Evolutionary conservation across 179 eudicot genomes (phyloP).

Genomic region (Nepenthes alata): DNA sequence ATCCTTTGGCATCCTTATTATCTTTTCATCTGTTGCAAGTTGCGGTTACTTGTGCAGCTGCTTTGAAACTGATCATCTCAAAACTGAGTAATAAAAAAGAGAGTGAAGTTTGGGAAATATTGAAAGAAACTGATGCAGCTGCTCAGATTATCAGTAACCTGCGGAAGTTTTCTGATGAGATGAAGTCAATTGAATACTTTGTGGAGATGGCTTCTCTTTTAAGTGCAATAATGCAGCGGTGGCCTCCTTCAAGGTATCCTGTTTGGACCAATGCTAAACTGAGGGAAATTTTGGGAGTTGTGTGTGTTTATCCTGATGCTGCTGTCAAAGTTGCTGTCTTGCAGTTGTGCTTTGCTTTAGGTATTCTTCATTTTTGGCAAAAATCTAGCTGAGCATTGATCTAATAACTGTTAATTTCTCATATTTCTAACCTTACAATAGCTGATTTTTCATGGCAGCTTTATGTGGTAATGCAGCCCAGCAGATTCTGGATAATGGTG

Average conservation of each 20-base stretch:
- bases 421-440: not conserved
- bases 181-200: conserved; percentile 32
- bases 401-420: not conserved
- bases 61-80: conserved; percentile 44
- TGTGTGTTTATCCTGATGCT: conserved; percentile 25
- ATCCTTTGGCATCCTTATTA: conserved; percentile 44
- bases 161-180: conserved; percentile 20
- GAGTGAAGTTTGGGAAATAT: conserved; percentile 41
- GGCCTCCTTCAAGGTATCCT: conserved; percentile 64
- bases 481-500: conserved; percentile 46
- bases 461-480: conserved; percentile 70
- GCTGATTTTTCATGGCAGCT: conserved; percentile 33
- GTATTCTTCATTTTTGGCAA: conserved; percentile 33
- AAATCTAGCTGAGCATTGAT: conserved; percentile 1
- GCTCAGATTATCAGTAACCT: conserved; percentile 35
- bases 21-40: conserved; percentile 40
- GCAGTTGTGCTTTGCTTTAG: conserved; percentile 66
- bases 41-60: conserved; percentile 46
- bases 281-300: conserved; percentile 29
- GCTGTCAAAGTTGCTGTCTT: conserved; percentile 41
- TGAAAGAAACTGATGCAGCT: conserved; percentile 40
- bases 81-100: conserved; percentile 40
- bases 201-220: conserved; percentile 49
- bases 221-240: conserved; percentile 64
- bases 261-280: conserved; percentile 54